phyloP scores from a whole-genome alignment of 116 monocot genomes.

The Cymodocea nodosa region DNA sequence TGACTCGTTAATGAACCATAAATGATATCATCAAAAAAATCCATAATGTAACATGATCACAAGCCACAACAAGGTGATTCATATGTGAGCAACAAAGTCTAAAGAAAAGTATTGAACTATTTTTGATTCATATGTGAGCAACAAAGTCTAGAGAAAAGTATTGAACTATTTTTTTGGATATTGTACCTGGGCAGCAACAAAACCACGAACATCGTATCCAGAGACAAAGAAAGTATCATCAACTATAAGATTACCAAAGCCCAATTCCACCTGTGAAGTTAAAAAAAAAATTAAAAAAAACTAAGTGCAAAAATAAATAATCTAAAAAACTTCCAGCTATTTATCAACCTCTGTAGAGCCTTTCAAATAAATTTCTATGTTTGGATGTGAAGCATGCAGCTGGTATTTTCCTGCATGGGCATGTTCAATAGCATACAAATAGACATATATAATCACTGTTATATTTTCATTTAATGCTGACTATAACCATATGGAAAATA shows the following conservation, averaged over 20 bases:
- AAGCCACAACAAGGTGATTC: no score
- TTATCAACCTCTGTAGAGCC: slow-evolving; percentile 7
- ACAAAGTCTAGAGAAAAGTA: no score
- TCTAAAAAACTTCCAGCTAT: background rate
- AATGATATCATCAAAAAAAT: no score
- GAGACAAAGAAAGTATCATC: slow-evolving; percentile 69
- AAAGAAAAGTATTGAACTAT: no score
- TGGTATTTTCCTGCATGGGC: slow-evolving; percentile 5
- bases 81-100: no score
- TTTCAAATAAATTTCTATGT: background rate
- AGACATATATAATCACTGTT: background rate
- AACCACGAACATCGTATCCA: slow-evolving; percentile 86
- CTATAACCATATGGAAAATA: no score
- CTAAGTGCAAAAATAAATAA: background rate
- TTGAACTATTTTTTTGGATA: background rate
- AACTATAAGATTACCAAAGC: slow-evolving; percentile 63
- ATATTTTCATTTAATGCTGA: background rate
- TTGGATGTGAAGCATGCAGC: slow-evolving; percentile 6
- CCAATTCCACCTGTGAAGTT: slow-evolving; percentile 48
- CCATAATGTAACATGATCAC: no score
- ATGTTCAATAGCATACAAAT: background rate
- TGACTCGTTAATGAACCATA: no score
- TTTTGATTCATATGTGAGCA: background rate
- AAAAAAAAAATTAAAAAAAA: background rate
- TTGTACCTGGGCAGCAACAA: slow-evolving; percentile 86